A percentile compares a stretch with the other conserved stretches of the same genome.
These are phyloP conservation scores for Ormosia semicastrata DNA, from an alignment of 306 rosid genomes.

Conservation along the genomic window DNA sequence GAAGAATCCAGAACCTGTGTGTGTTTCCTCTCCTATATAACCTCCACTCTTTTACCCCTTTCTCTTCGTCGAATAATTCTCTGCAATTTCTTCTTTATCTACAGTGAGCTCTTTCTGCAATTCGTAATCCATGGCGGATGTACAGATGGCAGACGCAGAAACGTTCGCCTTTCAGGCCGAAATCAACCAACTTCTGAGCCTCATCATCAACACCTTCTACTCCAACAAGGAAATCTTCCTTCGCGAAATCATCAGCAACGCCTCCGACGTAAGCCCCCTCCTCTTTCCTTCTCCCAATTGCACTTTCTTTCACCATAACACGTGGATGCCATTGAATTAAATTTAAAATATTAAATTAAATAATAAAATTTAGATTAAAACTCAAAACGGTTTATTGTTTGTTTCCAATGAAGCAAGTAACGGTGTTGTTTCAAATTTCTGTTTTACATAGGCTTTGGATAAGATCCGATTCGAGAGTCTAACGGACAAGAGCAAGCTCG, in stretches of 20 bases:
- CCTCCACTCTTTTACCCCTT: background rate
- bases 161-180: constrained; percentile 77
- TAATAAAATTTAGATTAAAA: too few relatives aligned
- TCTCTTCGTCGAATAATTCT: too few relatives aligned
- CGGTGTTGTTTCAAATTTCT: background rate
- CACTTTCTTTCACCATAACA: too few relatives aligned
- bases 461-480: constrained; percentile 63
- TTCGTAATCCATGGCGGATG: constrained; percentile 34
- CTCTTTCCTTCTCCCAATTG: background rate
- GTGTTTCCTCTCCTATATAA: background rate
- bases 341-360: too few relatives aligned
- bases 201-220: constrained; percentile 71
- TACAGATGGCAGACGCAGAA: constrained; percentile 58
- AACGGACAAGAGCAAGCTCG: constrained; percentile 66
- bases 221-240: constrained; percentile 82
- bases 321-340: too few relatives aligned
- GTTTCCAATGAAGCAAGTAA: background rate
- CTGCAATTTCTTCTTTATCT: background rate
- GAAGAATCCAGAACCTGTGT: constrained; percentile 46
- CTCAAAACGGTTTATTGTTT: too few relatives aligned
- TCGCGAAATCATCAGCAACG: constrained; percentile 62
- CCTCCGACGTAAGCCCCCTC: constrained; percentile 49
- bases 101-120: background rate
- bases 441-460: constrained; percentile 52
- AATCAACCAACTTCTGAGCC: constrained; percentile 66